A percentile compares a stretch with the other conserved stretches of the same genome.
phyloP scores from a whole-genome alignment of 495 filamentous ascomycete species.

The Staphylotrichum tortipilum region DNA sequence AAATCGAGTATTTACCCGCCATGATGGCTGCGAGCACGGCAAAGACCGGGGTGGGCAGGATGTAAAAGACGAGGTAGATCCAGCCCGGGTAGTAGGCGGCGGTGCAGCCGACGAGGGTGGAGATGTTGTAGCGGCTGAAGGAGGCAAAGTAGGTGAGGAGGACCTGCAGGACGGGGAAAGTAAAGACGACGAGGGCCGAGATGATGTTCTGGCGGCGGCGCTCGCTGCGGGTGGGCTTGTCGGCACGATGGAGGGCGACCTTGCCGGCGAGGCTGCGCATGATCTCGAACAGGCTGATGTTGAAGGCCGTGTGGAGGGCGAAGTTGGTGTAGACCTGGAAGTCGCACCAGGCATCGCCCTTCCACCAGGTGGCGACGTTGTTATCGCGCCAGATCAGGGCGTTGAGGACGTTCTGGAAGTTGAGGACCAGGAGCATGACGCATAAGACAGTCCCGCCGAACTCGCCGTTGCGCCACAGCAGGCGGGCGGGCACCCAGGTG shows the following conservation, averaged over 20 bases:
- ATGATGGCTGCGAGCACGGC: constrained; percentile 56
- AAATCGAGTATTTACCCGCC: constrained; percentile 51
- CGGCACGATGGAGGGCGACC: constrained; percentile 50
- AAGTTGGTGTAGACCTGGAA: constrained; percentile 57
- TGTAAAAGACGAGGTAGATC: constrained; percentile 56
- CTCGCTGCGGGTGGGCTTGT: constrained; percentile 42
- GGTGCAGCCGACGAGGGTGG: constrained; percentile 65
- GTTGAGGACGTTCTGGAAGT: constrained; percentile 65
- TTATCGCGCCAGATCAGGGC: constrained; percentile 73
- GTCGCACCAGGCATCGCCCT: constrained; percentile 73
- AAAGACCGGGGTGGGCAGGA: constrained; percentile 59
- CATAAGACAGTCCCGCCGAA: constrained; percentile 55
- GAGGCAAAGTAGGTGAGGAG: constrained; percentile 62
- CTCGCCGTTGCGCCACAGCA: constrained; percentile 53
- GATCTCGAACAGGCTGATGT: constrained; percentile 61
- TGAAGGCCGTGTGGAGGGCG: constrained; percentile 48
- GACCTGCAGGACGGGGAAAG: constrained; percentile 57
- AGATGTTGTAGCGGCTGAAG: constrained; percentile 61
- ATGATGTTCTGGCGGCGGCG: constrained; percentile 44
- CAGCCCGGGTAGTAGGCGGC: constrained; percentile 58
- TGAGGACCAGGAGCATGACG: constrained; percentile 53
- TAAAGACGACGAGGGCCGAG: constrained; percentile 62
- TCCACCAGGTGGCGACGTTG: constrained; percentile 58
- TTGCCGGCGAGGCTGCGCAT: constrained; percentile 71
- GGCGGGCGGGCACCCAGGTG: constrained; percentile 45